A percentile compares a stretch with the other conserved stretches of the same genome.
Evolutionary conservation across 257 asterid genomes (phyloP).

Genomic region (Apocynum venetum): DNA sequence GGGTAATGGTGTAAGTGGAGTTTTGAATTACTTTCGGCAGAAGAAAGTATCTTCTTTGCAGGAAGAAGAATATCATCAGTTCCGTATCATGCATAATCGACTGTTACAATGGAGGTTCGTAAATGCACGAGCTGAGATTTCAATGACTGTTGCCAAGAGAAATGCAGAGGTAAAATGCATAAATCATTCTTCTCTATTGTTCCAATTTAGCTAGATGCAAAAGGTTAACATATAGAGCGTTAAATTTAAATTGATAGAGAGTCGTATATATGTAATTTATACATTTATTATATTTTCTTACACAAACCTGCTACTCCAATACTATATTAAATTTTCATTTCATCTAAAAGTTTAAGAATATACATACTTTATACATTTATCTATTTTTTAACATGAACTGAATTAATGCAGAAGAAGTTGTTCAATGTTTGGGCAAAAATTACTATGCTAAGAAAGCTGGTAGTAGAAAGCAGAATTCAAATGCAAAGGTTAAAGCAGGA

Average conservation of each 20-base stretch:
- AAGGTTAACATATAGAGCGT: no score
- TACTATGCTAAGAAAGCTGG: slow-evolving; percentile 31
- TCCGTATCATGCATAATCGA: slow-evolving; percentile 48
- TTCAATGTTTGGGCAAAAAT: slow-evolving; percentile 48
- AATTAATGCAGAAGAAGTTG: slow-evolving; percentile 43
- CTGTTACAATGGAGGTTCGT: slow-evolving; percentile 80
- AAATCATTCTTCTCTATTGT: not conserved
- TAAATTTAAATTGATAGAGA: no score
- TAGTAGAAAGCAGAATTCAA: slow-evolving; percentile 35
- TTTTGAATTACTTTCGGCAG: slow-evolving; percentile 51
- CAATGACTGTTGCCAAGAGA: slow-evolving; percentile 40
- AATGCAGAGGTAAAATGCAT: slow-evolving; percentile 44
- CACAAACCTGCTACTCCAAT: no score
- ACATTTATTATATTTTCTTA: no score
- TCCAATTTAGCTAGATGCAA: no score
- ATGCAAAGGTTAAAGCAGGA: slow-evolving; percentile 40
- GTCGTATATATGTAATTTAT: no score
- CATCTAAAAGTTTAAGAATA: no score
- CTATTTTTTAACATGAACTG: no score
- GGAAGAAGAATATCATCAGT: slow-evolving; percentile 63
- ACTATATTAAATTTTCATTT: no score
- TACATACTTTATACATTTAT: no score
- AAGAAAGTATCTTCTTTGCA: slow-evolving; percentile 41
- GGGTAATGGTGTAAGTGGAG: slow-evolving; percentile 32
- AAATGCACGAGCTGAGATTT: slow-evolving; percentile 61